A percentile compares a stretch with the other conserved stretches of the same genome.
Evolutionary conservation across 169 alveolate genomes (phyloP).

Genomic region (Neospora caninum): DNA sequence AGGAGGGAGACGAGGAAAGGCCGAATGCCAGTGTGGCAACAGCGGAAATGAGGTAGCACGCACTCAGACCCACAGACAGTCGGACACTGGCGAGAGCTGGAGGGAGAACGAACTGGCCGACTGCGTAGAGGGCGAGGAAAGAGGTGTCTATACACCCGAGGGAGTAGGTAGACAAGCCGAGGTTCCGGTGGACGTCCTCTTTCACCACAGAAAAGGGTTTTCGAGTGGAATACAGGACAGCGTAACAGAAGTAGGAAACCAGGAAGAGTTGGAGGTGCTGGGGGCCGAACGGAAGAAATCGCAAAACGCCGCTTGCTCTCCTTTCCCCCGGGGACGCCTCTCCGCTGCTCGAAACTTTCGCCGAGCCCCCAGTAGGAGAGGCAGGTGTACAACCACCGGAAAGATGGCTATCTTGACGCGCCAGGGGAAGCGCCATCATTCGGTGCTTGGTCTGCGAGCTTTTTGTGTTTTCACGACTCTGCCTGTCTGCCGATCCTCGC

Average conservation of each 20-base stretch:
- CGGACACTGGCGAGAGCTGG: constrained; percentile 58
- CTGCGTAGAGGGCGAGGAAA: constrained; percentile 74
- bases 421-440: neutral
- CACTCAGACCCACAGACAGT: constrained; percentile 17
- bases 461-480: neutral
- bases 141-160: constrained; percentile 77
- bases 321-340: neutral
- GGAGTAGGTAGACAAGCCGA: constrained; percentile 60
- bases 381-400: neutral
- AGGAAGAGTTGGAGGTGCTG: constrained; percentile 35
- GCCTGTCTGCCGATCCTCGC: neutral
- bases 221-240: constrained; percentile 71
- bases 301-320: neutral
- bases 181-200: constrained; percentile 59
- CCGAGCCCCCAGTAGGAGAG: neutral
- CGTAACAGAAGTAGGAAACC: constrained; percentile 70
- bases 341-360: neutral
- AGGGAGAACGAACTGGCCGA: constrained; percentile 74
- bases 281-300: constrained; percentile 3
- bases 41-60: constrained; percentile 67
- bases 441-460: neutral
- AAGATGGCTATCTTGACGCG: neutral
- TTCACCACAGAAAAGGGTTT: constrained; percentile 78
- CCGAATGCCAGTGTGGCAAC: constrained; percentile 66
- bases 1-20: neutral